Base-by-base conservation (phyloP, 805 yeast genomes). In the Myxozyma mucilagina region DNA sequence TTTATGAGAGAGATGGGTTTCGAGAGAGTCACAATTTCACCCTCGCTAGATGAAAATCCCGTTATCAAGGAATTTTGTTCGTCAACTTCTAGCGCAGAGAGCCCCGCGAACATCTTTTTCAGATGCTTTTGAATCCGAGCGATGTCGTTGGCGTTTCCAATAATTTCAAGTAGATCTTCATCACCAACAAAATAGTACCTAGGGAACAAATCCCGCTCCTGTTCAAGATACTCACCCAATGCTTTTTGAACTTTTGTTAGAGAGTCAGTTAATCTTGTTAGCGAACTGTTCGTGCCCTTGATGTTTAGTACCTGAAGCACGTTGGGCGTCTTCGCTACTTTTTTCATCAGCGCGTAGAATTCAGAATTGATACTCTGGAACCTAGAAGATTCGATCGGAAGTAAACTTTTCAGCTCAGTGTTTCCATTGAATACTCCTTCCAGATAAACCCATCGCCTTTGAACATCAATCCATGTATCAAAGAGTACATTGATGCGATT, bases 151-250 rank as follows among this genome's bases (percentile, higher is more conserved):
- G 84, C 75, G 54, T 86, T 81, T 1, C 97, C 97, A 39, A 93
- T 81, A 43, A 93, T 81, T 63, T 90, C 96, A 38, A 93, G 75
- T 35, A 93, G 74, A 71, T 93, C 97, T 61, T 91, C 97, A 71
- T 93, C 93, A 5, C 97, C 97, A 32, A 93, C 75, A 70, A 93
- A 92, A 69, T 87, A 91, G 58, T 91, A 86, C 50, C 97, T 79
- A 0, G 97, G 92, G 68, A 87, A 93, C 0, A 79, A 61, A 45
- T 82, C 86, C 64, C 98, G 76, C 70, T 92, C 96, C 42, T 81
- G 82, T 67, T 92, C 97, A 36, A 93, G 76, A 70, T 85, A 93
- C 8, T 89, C 93, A 11, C 85, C 79, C 13, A 93, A 76, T 0
- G 97, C 86, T 56, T 80, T 82, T 48, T 85, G 80, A 1, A 90